Evolutionary conservation across 768 basidiomycete species (phyloP).

Genomic region (Auricularia sp.): DNA sequence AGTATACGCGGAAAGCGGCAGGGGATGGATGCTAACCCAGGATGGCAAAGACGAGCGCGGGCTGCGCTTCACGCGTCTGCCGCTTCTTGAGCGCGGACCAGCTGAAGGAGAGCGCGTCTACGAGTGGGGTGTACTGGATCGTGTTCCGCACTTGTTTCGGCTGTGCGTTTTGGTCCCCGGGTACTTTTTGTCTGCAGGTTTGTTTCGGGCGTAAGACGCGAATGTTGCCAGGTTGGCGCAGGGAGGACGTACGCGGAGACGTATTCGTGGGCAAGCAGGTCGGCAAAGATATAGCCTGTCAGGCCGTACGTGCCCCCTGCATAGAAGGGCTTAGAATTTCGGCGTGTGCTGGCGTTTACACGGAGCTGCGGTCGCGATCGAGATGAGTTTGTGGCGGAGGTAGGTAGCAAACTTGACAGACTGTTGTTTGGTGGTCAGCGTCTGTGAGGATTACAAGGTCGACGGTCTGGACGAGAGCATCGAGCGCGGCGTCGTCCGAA

Average conservation of each 20-base stretch:
- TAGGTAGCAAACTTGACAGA: constrained; percentile 30
- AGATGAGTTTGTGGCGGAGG: constrained; percentile 5
- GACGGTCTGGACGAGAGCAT: constrained; percentile 48
- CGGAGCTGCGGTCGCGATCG: constrained; percentile 39
- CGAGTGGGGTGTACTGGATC: constrained; percentile 55
- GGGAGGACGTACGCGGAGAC: constrained; percentile 59
- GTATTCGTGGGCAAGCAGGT: constrained; percentile 79
- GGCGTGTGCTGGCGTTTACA: constrained; percentile 73
- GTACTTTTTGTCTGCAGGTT: constrained; percentile 19
- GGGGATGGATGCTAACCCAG: constrained; percentile 39
- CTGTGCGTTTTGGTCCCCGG: constrained; percentile 10
- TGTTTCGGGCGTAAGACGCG: constrained; percentile 45
- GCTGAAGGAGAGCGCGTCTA: constrained; percentile 50
- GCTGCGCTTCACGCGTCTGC: constrained; percentile 78
- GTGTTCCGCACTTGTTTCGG: constrained; percentile 51
- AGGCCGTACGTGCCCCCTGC: constrained; percentile 88
- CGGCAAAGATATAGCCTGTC: constrained; percentile 89
- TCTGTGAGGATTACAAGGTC: constrained; percentile 88
- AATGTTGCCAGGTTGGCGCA: neutral
- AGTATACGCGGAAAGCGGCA: neutral
- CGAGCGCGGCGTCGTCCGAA: constrained; percentile 39
- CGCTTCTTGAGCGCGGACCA: constrained; percentile 64
- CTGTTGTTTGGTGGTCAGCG: constrained; percentile 55
- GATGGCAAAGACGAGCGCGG: constrained; percentile 57
- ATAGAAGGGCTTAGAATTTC: constrained; percentile 69